Conservation (phyloP, 192 early-diverging fungal species). For the Rhizoclosmatium sp. region DNA sequence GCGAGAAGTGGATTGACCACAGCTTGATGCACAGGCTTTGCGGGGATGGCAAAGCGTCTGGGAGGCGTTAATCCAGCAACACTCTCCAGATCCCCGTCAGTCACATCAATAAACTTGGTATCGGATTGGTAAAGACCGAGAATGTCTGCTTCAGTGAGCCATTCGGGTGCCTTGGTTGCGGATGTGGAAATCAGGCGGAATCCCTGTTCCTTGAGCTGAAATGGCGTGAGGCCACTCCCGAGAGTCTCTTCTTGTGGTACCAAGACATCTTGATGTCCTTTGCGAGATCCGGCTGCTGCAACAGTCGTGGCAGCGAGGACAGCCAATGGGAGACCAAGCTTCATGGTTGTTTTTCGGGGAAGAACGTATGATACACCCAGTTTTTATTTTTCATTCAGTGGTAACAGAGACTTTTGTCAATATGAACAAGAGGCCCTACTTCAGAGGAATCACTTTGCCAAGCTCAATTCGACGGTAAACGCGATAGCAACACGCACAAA, state of each 20-base stretch:
- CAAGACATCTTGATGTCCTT: too few relatives aligned
- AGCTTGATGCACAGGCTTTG: slow-evolving; percentile 56
- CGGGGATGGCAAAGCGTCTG: slow-evolving; percentile 55
- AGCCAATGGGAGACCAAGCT: too few relatives aligned
- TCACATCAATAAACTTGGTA: slow-evolving; percentile 88
- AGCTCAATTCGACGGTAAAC: slow-evolving; percentile 80
- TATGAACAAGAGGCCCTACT: too few relatives aligned
- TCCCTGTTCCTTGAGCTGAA: slow-evolving; percentile 4
- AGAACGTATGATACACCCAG: too few relatives aligned
- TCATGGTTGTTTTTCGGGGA: too few relatives aligned
- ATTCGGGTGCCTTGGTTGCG: slow-evolving; percentile 20
- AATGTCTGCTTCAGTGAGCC: slow-evolving; percentile 59
- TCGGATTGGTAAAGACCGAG: slow-evolving; percentile 70
- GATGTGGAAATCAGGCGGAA: slow-evolving; percentile 47
- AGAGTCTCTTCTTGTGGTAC: neutral
- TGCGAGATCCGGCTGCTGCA: too few relatives aligned
- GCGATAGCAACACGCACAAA: slow-evolving; percentile 85
- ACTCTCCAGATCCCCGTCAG: slow-evolving; percentile 67
- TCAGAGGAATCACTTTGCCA: slow-evolving; percentile 18
- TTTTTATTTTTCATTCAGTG: too few relatives aligned
- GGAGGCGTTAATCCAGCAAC: slow-evolving; percentile 17
- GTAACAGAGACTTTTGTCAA: too few relatives aligned
- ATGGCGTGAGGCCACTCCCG: neutral
- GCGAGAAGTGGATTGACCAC: slow-evolving; percentile 66
- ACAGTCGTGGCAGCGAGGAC: too few relatives aligned